Evolutionary conservation across 2,329 filamentous ascomycete species (phyloP).

Genomic region (Botrytis cinerea): DNA sequence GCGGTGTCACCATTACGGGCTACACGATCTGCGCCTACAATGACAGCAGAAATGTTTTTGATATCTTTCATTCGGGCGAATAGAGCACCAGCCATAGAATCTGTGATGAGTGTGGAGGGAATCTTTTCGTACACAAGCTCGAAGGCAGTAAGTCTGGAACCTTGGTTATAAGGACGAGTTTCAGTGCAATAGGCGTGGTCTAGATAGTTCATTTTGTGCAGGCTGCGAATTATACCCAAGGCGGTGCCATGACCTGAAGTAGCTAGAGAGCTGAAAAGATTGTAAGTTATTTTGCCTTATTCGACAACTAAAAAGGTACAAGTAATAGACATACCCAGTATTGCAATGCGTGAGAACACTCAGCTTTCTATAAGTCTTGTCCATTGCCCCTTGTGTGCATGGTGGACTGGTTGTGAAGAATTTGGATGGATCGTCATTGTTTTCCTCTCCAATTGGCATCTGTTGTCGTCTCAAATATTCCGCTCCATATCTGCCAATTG

Average conservation of each 20-base stretch:
- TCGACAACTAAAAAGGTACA: neutral
- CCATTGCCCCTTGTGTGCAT: slow-evolving; percentile 46
- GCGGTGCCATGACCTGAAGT: slow-evolving; percentile 98
- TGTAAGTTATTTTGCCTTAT: slow-evolving; percentile 24
- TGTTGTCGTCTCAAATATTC: slow-evolving; percentile 66
- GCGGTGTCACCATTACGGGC: slow-evolving; percentile 96
- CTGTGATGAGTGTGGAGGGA: slow-evolving; percentile 87
- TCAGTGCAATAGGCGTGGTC: slow-evolving; percentile 93
- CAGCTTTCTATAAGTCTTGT: slow-evolving; percentile 54
- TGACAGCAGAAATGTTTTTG: slow-evolving; percentile 77
- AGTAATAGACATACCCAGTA: slow-evolving; percentile 65
- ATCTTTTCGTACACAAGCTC: slow-evolving; percentile 95
- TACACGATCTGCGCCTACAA: slow-evolving; percentile 93
- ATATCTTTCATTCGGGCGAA: slow-evolving; percentile 63
- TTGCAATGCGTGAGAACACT: slow-evolving; percentile 98
- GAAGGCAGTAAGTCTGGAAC: slow-evolving; percentile 89
- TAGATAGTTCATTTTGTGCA: slow-evolving; percentile 66
- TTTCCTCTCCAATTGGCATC: slow-evolving; percentile 33
- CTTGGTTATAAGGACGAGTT: slow-evolving; percentile 97
- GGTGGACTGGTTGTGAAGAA: slow-evolving; percentile 44
- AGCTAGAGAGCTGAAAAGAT: slow-evolving; percentile 70
- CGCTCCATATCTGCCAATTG: slow-evolving; percentile 81
- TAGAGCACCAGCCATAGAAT: slow-evolving; percentile 93
- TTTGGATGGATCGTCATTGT: slow-evolving; percentile 34
- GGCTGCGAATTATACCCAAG: slow-evolving; percentile 85